phyloP scores from a whole-genome alignment of 345 rosid species.

The Pugionium dolabratum region DNA sequence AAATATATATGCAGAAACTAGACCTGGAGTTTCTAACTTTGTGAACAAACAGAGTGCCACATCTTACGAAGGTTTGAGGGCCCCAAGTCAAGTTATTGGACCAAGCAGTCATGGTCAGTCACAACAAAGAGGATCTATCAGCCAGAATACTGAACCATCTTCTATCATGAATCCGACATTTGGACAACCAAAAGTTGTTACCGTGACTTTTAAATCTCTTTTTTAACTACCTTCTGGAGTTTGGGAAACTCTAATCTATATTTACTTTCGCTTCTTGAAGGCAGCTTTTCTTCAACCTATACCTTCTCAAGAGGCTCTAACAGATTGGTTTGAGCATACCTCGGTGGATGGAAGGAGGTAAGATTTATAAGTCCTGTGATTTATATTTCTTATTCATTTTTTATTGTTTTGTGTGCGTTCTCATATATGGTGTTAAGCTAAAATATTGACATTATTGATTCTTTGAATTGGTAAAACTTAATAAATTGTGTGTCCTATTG shows the following conservation, averaged over 20 bases:
- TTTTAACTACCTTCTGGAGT: conserved; percentile 21
- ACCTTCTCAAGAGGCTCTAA: conserved; percentile 45
- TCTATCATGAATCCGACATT: conserved; percentile 44
- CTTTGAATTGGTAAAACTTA: neutral
- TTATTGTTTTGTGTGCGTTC: conserved; percentile 13
- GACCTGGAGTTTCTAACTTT: conserved; percentile 21
- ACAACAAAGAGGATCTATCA: conserved; percentile 48
- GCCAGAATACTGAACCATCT: conserved; percentile 46
- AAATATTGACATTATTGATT: conserved; percentile 12
- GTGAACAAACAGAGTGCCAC: conserved; percentile 59
- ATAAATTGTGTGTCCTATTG: neutral
- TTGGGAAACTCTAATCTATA: conserved; percentile 21
- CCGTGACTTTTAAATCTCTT: neutral
- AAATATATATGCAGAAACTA: conserved; percentile 29
- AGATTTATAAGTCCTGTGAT: conserved; percentile 11
- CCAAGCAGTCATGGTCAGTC: conserved; percentile 53
- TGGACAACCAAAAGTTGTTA: conserved; percentile 52
- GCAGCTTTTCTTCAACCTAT: conserved; percentile 36
- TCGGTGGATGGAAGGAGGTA: conserved; percentile 88
- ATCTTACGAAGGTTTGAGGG: conserved; percentile 57
- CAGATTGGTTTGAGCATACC: conserved; percentile 87
- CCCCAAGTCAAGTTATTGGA: conserved; percentile 54
- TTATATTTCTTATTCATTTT: conserved; percentile 8
- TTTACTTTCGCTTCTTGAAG: conserved; percentile 28
- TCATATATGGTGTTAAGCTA: conserved; percentile 13